A percentile compares a stretch with the other conserved stretches of the same genome.
Evolutionary conservation across 805 yeast genomes (phyloP).

Genomic region (Candida xiaguanensis): DNA sequence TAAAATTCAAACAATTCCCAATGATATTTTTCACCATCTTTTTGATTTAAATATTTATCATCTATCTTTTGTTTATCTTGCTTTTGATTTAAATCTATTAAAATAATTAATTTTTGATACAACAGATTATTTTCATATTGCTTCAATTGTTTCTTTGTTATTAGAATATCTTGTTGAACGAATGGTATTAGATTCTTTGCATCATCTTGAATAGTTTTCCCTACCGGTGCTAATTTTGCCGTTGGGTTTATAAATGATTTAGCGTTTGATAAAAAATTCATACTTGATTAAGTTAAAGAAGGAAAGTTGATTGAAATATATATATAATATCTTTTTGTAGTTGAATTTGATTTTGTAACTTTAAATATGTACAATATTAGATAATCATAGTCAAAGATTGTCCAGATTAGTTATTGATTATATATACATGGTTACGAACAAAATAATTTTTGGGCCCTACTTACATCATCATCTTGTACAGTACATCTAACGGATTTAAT

Average conservation of each 20-base stretch:
- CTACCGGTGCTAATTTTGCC: constrained; percentile 6
- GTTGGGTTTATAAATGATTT: constrained; percentile 1
- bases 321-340: no score
- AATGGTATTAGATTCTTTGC: constrained; percentile 18
- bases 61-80: constrained; percentile 14
- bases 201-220: constrained; percentile 13
- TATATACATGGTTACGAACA: background rate
- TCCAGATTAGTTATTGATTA: background rate
- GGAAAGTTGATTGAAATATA: background rate
- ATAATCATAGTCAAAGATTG: background rate
- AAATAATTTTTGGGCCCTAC: background rate
- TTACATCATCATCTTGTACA: background rate
- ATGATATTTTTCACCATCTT: constrained; percentile 13
- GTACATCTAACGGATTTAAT: no score
- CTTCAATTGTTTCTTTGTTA: constrained; percentile 19
- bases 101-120: constrained; percentile 19
- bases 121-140: constrained; percentile 19
- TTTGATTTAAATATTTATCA: constrained; percentile 12
- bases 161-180: constrained; percentile 20
- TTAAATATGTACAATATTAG: no score
- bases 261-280: constrained; percentile 4
- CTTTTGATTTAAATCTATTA: constrained; percentile 19
- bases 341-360: background rate
- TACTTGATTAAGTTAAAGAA: background rate
- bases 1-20: constrained; percentile 16